Base-by-base conservation (phyloP, 202 grass and related monocot genomes). In the Alloteropsis angusta region DNA sequence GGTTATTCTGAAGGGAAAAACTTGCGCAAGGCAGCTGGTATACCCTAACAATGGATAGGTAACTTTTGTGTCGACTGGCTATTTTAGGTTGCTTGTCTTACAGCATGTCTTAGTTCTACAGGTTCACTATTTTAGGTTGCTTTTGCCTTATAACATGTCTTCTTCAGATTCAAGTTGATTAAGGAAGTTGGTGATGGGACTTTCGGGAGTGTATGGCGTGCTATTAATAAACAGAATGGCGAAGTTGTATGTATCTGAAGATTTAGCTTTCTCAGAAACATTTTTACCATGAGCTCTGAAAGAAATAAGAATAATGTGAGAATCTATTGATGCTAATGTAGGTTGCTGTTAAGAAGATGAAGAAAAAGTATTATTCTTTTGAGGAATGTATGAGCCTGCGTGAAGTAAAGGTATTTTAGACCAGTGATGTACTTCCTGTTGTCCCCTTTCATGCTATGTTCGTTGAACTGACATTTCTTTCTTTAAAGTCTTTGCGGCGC, bases 271-370 rank as follows among this genome's bases (percentile, higher is more conserved):
- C 50, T 3, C 41, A 11, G 54, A 54, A 16, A 58, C 17, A 58
- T 71, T 84, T 84, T 62, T 43, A n/a, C 14, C 21, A 28, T 76
- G 61, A 48, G 38, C 28, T 70, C 45, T 78, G 45, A 75, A 19
- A 62, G 52, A 64, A 64, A 83, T 45, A 61, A 16, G 37, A 12
- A 52, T 58, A 42, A 58, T 53, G 37, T 64, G n/a, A 43, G 9
- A 36, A 65, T 85, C 21, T 71, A 19, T 18, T 37, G 52, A 68
- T 68, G 48, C 64, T 76, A 85, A 72, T 83, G 55, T 85, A 99
- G 96, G 96, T 99, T 60, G 96, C 96, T 0, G 78, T 99, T 80
- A 99, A 99, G 87, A 99, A 99, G 87, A 99, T 99, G 96, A 99
- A 99, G 88, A 93, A 83, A 78, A 99, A 99, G 75, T 99, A 91